Base-by-base conservation (phyloP, 371 early-diverging fungal genomes). In the Rhizopus sp. region DNA sequence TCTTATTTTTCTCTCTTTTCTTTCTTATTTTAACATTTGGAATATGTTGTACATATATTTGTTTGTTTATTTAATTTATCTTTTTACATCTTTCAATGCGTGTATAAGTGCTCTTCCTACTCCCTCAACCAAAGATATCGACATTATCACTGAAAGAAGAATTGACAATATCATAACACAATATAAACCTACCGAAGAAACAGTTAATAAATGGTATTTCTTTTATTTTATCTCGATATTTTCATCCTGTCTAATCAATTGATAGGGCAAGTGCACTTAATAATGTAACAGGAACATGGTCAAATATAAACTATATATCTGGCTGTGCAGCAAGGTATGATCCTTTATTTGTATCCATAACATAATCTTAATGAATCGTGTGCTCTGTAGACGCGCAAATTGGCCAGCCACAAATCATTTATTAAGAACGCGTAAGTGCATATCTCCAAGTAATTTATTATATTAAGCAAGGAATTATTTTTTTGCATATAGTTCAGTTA, bases 381-480 rank as follows among this genome's bases (percentile, higher is more conserved):
- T 15, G 13, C n/a, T 17, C n/a, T 29, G 39, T 50, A 70, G 73
- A 55, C 37, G 34, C 31, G 59, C 73, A 3, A 62, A 63, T 38
- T 73, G 73, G 69, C 67, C 73, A 3, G 64, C 64, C 30, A 39
- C 35, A 31, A 37, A 33, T 33, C 73, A 73, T 38, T 62, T 68
- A 35, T 50, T 7, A 7, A 56, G 66, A 44, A 59, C 59, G 41
- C 49, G 68, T 68, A 68, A 60, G 34, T 41, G 12, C 16, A 53
- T 31, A 37, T 5, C 15, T n/a, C 34, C 37, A 53, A 31, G 40
- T 31, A 37, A 29, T 17, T 46, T 46, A 1, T 15, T 46, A 32
- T n/a, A 7, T 46, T 8, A 15, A 32, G 34, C 23, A 23, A 23
- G 37, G 39, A 5, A 47, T 38, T 48, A 49, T 12, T 32, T 5